Conservation (phyloP, 768 basidiomycete genomes). For the Boletellus ananiceps region DNA sequence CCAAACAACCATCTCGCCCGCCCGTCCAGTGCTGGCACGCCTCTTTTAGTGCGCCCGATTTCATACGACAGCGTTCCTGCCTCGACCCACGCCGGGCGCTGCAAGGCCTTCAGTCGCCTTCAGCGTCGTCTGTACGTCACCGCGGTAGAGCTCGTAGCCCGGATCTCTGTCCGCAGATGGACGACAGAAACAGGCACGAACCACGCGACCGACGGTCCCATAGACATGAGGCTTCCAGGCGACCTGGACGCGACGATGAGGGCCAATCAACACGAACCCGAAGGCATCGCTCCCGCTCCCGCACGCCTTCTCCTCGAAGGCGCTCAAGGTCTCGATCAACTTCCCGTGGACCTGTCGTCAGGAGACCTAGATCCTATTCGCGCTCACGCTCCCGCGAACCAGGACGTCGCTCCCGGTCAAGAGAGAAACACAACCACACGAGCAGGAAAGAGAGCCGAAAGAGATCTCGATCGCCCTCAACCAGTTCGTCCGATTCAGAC, state of each 20-base stretch:
- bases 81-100: not conserved
- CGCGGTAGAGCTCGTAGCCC: constrained; percentile 23
- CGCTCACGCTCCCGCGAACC: constrained; percentile 27
- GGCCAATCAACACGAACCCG: constrained; percentile 3
- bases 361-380: constrained; percentile 17
- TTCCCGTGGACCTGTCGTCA: constrained; percentile 15
- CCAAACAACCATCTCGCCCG: constrained; percentile 23
- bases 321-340: constrained; percentile 27
- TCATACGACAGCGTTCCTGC: not conserved
- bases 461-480: constrained; percentile 35
- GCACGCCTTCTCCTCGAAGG: constrained; percentile 16
- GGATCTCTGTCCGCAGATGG: constrained; percentile 12
- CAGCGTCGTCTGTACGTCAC: constrained; percentile 19
- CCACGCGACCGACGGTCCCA: constrained; percentile 18
- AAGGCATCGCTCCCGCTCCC: constrained; percentile 21
- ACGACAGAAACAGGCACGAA: constrained; percentile 15
- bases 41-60: not conserved
- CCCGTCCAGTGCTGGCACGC: not conserved
- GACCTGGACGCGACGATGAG: constrained; percentile 7
- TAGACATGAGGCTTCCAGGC: constrained; percentile 12
- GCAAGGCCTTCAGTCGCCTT: not conserved
- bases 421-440: constrained; percentile 21
- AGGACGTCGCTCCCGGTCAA: constrained; percentile 34
- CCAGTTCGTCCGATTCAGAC: constrained; percentile 37
- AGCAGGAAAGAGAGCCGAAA: constrained; percentile 29